Evolutionary conservation across 345 rosid genomes (phyloP).

Genomic region (Erysimum cheiranthoides): DNA sequence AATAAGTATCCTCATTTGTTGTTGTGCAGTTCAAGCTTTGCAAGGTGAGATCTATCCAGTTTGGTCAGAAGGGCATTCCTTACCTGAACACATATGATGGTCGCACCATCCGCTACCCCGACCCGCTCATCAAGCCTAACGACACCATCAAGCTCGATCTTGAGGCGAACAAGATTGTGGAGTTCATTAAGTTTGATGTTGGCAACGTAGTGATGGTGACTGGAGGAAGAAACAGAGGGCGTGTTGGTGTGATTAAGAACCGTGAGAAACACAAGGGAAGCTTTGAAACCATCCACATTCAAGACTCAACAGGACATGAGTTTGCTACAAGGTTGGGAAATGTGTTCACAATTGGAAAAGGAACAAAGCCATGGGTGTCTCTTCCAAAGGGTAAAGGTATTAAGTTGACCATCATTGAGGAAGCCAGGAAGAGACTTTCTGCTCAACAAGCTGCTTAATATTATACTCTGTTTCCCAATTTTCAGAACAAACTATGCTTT

Average conservation of each 20-base stretch:
- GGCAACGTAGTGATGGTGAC: slow-evolving; percentile 90
- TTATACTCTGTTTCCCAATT: background rate
- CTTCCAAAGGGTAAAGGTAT: slow-evolving; percentile 87
- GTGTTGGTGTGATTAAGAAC: slow-evolving; percentile 42
- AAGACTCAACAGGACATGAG: slow-evolving; percentile 75
- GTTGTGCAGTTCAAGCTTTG: slow-evolving; percentile 81
- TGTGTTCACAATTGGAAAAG: slow-evolving; percentile 74
- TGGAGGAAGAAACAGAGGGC: slow-evolving; percentile 40
- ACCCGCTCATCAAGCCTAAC: slow-evolving; percentile 69
- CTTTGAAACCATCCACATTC: slow-evolving; percentile 65
- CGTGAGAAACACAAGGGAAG: slow-evolving; percentile 42
- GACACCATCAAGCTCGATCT: slow-evolving; percentile 80
- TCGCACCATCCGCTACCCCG: slow-evolving; percentile 41
- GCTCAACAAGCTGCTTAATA: slow-evolving; percentile 41
- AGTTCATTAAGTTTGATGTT: slow-evolving; percentile 76
- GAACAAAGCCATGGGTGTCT: slow-evolving; percentile 76
- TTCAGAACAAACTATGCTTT: slow-evolving; percentile 19
- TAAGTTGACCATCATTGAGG: slow-evolving; percentile 56
- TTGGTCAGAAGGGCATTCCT: slow-evolving; percentile 77
- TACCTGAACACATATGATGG: slow-evolving; percentile 63
- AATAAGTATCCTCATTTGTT: slow-evolving; percentile 45
- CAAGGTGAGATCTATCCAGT: slow-evolving; percentile 69
- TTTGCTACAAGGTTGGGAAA: slow-evolving; percentile 79
- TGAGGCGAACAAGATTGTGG: slow-evolving; percentile 65
- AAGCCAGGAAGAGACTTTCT: slow-evolving; percentile 59